A percentile compares a stretch with the other conserved stretches of the same genome.
phyloP scores from a whole-genome alignment of 768 basidiomycete species.

The Podaxis pistillaris region DNA sequence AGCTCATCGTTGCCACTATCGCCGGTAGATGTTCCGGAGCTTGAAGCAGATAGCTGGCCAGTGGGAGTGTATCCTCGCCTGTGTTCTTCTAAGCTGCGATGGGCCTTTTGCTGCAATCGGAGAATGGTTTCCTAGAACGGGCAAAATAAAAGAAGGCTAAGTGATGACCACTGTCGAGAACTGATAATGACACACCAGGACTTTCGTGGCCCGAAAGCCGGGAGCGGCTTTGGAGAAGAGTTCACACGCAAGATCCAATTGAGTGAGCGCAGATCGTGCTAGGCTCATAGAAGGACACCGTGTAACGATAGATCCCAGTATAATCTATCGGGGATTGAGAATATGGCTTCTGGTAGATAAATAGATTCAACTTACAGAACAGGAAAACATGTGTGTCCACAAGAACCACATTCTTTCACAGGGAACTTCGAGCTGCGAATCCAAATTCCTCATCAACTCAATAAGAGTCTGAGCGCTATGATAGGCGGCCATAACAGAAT shows the following conservation, averaged over 20 bases:
- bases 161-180: background rate
- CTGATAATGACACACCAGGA: constrained; percentile 45
- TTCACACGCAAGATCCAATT: constrained; percentile 72
- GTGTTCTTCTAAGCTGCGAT: constrained; percentile 59
- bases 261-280: constrained; percentile 68
- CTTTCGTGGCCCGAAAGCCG: constrained; percentile 61
- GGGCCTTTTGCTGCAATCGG: constrained; percentile 61
- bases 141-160: background rate
- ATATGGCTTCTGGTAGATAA: constrained; percentile 6
- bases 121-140: constrained; percentile 56
- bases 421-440: constrained; percentile 58
- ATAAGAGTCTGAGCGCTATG: constrained; percentile 68
- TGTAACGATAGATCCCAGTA: constrained; percentile 73
- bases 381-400: constrained; percentile 65
- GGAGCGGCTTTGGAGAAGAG: constrained; percentile 67
- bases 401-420: constrained; percentile 65
- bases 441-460: constrained; percentile 64
- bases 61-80: constrained; percentile 32
- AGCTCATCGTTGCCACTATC: background rate
- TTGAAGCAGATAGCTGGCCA: constrained; percentile 27
- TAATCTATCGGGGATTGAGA: constrained; percentile 40
- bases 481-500: constrained; percentile 71
- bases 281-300: constrained; percentile 76
- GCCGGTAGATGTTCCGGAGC: background rate
- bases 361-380: constrained; percentile 44